A percentile compares a stretch with the other conserved stretches of the same genome.
These are phyloP conservation scores for Monosporascus sp. DNA, from an alignment of 2,329 filamentous ascomycete species.

Conservation along the genomic window DNA sequence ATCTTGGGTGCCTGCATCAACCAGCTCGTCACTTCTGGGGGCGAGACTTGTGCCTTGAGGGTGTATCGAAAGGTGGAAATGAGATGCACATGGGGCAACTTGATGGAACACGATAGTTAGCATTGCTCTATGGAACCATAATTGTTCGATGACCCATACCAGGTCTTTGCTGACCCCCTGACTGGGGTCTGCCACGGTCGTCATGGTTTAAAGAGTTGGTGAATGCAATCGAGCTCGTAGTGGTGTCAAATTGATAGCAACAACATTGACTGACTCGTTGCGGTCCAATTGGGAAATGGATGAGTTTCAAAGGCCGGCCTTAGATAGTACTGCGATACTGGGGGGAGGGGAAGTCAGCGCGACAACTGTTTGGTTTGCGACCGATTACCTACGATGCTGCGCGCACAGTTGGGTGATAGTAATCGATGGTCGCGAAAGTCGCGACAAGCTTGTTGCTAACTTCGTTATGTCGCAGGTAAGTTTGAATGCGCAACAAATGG, in stretches of 20 bases:
- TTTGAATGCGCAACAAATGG: not conserved
- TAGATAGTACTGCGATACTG: not conserved
- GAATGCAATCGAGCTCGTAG: slow-evolving; percentile 3
- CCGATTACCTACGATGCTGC: not conserved
- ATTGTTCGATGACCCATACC: slow-evolving; percentile 20
- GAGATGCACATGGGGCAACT: slow-evolving; percentile 88
- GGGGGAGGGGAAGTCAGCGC: not conserved
- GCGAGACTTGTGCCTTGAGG: slow-evolving; percentile 62
- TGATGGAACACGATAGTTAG: not conserved
- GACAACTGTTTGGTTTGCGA: not conserved
- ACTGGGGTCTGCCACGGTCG: slow-evolving; percentile 39
- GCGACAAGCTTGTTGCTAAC: not conserved
- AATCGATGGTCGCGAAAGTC: not conserved
- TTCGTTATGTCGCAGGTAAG: not conserved
- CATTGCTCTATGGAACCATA: no score
- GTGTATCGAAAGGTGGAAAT: slow-evolving; percentile 82
- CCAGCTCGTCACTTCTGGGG: slow-evolving; percentile 77
- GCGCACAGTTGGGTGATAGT: not conserved
- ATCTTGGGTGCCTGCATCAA: slow-evolving; percentile 80
- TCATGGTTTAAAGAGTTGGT: slow-evolving; percentile 16
- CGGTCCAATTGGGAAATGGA: no score
- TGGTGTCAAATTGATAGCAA: not conserved
- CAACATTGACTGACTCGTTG: no score
- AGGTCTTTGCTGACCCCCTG: slow-evolving; percentile 40
- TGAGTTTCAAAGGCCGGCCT: no score